A percentile compares a stretch with the other conserved stretches of the same genome.
phyloP scores from a whole-genome alignment of 208 protist species.

The Crithidia sp. region DNA sequence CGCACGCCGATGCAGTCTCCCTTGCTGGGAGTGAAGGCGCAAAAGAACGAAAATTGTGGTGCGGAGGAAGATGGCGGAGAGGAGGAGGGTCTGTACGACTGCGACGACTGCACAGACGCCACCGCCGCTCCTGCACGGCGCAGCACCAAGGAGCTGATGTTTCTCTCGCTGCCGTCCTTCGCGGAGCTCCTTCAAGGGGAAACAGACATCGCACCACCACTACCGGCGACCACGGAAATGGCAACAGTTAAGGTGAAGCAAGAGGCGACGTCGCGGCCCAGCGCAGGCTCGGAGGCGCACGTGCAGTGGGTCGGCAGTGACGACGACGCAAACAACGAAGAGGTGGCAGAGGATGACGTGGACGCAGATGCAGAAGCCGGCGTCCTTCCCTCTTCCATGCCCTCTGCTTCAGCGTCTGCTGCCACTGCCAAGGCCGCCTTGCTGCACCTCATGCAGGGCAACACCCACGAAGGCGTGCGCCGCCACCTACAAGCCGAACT shows the following conservation, averaged over 20 bases:
- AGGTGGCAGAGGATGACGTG: background rate
- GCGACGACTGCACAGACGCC: background rate
- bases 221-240: background rate
- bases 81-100: too few species aligned
- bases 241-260: too few species aligned
- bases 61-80: too few species aligned
- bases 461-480: slow-evolving; percentile 54
- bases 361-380: background rate
- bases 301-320: slow-evolving; percentile 2
- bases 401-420: background rate
- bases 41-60: background rate
- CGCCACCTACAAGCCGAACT: slow-evolving; percentile 52
- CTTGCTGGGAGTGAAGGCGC: background rate
- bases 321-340: background rate
- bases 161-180: slow-evolving; percentile 18
- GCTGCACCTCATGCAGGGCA: slow-evolving; percentile 26
- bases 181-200: background rate
- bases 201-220: too few species aligned
- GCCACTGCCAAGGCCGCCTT: slow-evolving; percentile 3
- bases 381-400: background rate
- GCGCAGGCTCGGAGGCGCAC: too few species aligned
- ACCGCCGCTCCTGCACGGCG: background rate
- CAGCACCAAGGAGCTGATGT: slow-evolving; percentile 21
- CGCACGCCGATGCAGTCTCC: slow-evolving; percentile 21
- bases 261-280: too few species aligned